phyloP scores from a whole-genome alignment of 768 basidiomycete genomes.

The Pulveroboletus frians region DNA sequence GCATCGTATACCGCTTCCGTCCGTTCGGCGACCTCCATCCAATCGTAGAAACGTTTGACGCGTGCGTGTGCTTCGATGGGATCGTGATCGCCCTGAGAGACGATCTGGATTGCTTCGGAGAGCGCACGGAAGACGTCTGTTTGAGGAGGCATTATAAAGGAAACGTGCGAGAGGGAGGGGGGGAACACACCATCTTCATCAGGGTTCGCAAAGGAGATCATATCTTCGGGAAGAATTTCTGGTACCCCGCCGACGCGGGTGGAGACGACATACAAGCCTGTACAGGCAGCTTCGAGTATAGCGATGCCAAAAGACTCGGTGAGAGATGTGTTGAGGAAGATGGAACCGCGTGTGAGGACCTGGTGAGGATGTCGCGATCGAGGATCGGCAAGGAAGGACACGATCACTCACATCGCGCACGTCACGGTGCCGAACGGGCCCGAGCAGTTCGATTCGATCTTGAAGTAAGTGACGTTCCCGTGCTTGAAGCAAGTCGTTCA shows the following conservation, averaged over 20 bases:
- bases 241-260: conserved; percentile 95
- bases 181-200: conserved; percentile 78
- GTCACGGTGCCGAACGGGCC: conserved; percentile 72
- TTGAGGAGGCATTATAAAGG: background rate
- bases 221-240: conserved; percentile 87
- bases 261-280: conserved; percentile 89
- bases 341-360: conserved; percentile 83
- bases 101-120: conserved; percentile 69
- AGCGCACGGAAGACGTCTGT: conserved; percentile 83
- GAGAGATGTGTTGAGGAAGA: conserved; percentile 92
- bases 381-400: accelerated
- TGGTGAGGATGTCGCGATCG: conserved; percentile 24
- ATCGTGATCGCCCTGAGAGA: conserved; percentile 65
- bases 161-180: too few relatives aligned
- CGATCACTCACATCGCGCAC: conserved; percentile 63
- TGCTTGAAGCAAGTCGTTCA: conserved; percentile 93
- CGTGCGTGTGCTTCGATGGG: conserved; percentile 71
- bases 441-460: conserved; percentile 87
- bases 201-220: conserved; percentile 93
- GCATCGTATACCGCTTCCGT: conserved; percentile 80
- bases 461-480: conserved; percentile 85
- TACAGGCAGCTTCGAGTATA: conserved; percentile 95
- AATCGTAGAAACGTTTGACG: conserved; percentile 81
- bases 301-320: conserved; percentile 97
- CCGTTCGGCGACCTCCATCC: conserved; percentile 71